Base-by-base conservation (phyloP, 257 asterid species). In the Solanum ossicruentum region DNA sequence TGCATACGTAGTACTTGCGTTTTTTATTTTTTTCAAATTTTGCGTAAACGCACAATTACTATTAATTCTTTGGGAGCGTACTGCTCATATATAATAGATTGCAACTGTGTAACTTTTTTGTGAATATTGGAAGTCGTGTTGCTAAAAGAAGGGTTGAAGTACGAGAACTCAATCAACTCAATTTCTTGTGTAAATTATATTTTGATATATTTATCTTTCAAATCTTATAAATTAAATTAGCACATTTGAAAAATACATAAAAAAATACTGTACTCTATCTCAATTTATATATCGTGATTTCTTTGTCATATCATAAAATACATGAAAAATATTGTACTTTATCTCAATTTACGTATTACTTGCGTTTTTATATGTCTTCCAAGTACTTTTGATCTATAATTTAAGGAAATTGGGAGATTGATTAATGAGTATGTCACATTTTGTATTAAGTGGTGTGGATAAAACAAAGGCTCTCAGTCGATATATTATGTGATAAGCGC, bases 291-390 rank as follows among this genome's bases (percentile, higher is more conserved):
- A 26, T 60, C 36, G 21, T 21, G 69, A 3, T 60, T 58, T 60
- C 32, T 3, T 0, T n/a, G 15, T n/a, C 0, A 7, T 60, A n/a
- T n/a, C 1, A 1, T 0, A 60, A 1, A 10, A n/a, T n/a, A n/a
- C n/a, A n/a, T n/a, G n/a, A n/a, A n/a, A n/a, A n/a, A n/a, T n/a
- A n/a, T n/a, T n/a, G n/a, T n/a, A n/a, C n/a, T n/a, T n/a, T n/a
- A n/a, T n/a, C n/a, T n/a, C n/a, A n/a, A n/a, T n/a, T n/a, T n/a
- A n/a, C n/a, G n/a, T n/a, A n/a, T n/a, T n/a, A n/a, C n/a, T n/a
- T n/a, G n/a, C n/a, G n/a, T n/a, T n/a, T n/a, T n/a, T n/a, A 36
- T 36, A 36, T 36, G 41, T 36, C 41, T 36, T n/a, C 9, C 3
- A 60, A 60, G 32, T 60, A 10, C 0, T 2, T n/a, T 49, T 36